A percentile compares a stretch with the other conserved stretches of the same genome.
Conservation (phyloP, 768 basidiomycete species). For the Tylopilus cervinicoccineus region DNA sequence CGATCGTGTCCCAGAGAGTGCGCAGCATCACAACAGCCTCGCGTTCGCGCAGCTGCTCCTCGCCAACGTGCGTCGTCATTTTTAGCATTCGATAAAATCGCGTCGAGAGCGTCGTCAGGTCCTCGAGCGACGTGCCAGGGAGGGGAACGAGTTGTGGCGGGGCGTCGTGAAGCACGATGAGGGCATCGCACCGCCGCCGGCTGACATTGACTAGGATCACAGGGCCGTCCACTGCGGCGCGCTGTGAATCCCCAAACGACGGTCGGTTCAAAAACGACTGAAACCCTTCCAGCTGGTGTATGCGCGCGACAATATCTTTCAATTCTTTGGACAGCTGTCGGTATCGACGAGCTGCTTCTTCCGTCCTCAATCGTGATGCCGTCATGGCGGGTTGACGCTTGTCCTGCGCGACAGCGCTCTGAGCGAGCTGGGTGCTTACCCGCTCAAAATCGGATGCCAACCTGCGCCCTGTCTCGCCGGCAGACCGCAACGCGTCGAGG, state of each 20-base stretch:
- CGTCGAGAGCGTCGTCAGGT: slow-evolving; percentile 7
- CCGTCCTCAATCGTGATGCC: slow-evolving; percentile 5
- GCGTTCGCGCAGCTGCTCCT: slow-evolving; percentile 23
- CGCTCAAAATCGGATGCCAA: slow-evolving; percentile 28
- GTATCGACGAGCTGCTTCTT: slow-evolving; percentile 16
- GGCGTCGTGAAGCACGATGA: slow-evolving; percentile 28
- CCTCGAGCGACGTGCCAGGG: slow-evolving; percentile 7
- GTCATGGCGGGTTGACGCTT: not conserved
- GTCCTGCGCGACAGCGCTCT: not conserved
- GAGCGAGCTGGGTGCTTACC: slow-evolving; percentile 13
- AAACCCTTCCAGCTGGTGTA: slow-evolving; percentile 26
- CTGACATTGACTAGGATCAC: slow-evolving; percentile 37
- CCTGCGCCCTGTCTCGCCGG: slow-evolving; percentile 9
- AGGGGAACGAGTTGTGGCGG: slow-evolving; percentile 21
- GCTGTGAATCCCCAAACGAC: slow-evolving; percentile 15
- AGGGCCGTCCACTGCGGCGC: slow-evolving; percentile 27
- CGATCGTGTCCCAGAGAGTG: slow-evolving; percentile 4
- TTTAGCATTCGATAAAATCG: slow-evolving; percentile 5
- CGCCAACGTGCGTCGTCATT: slow-evolving; percentile 7
- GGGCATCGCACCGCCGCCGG: slow-evolving; percentile 34
- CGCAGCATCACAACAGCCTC: slow-evolving; percentile 13
- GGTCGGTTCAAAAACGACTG: slow-evolving; percentile 28
- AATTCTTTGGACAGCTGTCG: slow-evolving; percentile 16
- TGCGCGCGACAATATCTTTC: slow-evolving; percentile 17
- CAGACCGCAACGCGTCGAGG: slow-evolving; percentile 20